Evolutionary conservation across 169 alveolate genomes (phyloP).

Genomic region (Plasmodium falciparum): DNA sequence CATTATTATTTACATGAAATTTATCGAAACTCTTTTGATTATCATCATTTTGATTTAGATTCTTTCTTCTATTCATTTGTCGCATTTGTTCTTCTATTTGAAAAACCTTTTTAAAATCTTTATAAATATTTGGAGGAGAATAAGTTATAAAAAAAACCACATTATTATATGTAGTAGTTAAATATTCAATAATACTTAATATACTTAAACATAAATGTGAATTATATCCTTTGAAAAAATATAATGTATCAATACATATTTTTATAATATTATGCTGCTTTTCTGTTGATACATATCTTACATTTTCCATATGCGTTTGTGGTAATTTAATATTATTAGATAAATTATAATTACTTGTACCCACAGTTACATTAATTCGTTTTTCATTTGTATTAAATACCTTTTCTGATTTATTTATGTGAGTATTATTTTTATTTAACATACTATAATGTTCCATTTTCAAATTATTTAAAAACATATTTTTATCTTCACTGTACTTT

Average conservation of each 20-base stretch:
- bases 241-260: constrained; percentile 69
- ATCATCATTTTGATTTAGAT: background rate
- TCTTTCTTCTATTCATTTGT: background rate
- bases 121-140: constrained; percentile 76
- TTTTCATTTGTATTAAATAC: constrained; percentile 9
- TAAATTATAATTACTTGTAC: background rate
- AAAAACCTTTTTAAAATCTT: constrained; percentile 35
- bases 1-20: background rate
- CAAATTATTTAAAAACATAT: background rate
- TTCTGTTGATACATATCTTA: constrained; percentile 60
- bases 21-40: background rate
- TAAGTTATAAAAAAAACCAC: constrained; percentile 55
- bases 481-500: constrained; percentile 41
- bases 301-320: constrained; percentile 17
- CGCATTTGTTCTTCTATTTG: constrained; percentile 37
- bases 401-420: constrained; percentile 22
- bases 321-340: background rate
- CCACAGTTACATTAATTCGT: background rate
- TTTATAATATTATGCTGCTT: constrained; percentile 68
- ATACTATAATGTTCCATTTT: constrained; percentile 19
- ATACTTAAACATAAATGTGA: constrained; percentile 65
- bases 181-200: constrained; percentile 58
- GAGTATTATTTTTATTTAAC: background rate
- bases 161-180: constrained; percentile 72
- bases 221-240: constrained; percentile 71